These are phyloP conservation scores for Epichloe uncinata DNA, from an alignment of 2,329 filamentous ascomycete genomes.

Conservation along the genomic window DNA sequence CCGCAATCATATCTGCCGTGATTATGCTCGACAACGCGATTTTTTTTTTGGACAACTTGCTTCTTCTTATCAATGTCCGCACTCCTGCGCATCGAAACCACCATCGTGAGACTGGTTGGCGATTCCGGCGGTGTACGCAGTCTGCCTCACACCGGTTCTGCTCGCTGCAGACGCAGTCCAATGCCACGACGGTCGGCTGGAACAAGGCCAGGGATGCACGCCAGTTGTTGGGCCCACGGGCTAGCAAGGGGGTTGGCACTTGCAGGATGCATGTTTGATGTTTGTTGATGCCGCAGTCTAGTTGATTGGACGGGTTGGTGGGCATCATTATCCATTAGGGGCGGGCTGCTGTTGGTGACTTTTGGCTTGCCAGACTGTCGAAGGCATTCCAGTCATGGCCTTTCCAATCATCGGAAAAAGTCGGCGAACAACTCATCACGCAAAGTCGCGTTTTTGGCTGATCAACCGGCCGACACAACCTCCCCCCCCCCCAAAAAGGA, in stretches of 20 bases:
- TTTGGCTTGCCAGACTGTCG: too few relatives aligned
- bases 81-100: neutral
- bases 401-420: too few relatives aligned
- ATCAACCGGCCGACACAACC: too few relatives aligned
- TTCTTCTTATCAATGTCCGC: too few relatives aligned
- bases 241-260: constrained; percentile 11
- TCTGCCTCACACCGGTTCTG: neutral
- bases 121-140: neutral
- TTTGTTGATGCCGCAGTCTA: neutral
- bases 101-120: neutral
- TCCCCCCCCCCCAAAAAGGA: too few relatives aligned
- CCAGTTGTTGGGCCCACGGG: constrained; percentile 9
- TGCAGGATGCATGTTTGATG: constrained; percentile 11
- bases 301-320: neutral
- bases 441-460: too few relatives aligned
- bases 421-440: too few relatives aligned
- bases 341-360: too few relatives aligned
- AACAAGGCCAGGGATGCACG: constrained; percentile 15
- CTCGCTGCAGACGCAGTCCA: neutral
- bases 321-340: neutral
- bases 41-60: too few relatives aligned
- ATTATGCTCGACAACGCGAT: too few relatives aligned
- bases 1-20: too few relatives aligned
- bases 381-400: too few relatives aligned
- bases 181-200: constrained; percentile 25